These are phyloP conservation scores for Pyrenula aspistea DNA, from an alignment of 495 filamentous ascomycete genomes.

Conservation along the genomic window DNA sequence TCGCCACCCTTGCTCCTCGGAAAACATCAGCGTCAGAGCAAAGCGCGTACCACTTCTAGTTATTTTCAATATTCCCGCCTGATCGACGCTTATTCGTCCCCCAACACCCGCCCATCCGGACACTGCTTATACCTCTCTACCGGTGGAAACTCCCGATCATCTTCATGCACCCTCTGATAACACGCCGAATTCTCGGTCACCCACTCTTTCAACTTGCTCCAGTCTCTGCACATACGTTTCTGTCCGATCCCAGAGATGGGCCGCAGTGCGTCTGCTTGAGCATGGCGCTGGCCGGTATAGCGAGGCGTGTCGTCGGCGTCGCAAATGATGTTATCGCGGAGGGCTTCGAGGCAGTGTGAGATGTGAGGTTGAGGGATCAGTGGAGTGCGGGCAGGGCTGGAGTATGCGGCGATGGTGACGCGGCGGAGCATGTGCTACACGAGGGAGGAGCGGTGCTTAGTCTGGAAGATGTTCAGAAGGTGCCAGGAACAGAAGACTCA, in stretches of 20 bases:
- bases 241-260: constrained; percentile 6
- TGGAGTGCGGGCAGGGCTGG: too few species aligned
- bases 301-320: constrained; percentile 14
- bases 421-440: not conserved
- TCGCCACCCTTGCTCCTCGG: too few species aligned
- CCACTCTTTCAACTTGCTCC: constrained; percentile 9
- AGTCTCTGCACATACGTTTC: constrained; percentile 8
- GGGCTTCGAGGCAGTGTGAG: constrained; percentile 11
- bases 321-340: constrained; percentile 13
- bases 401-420: too few species aligned
- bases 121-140: not conserved
- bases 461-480: constrained; percentile 1
- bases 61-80: too few species aligned
- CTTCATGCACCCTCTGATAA: not conserved
- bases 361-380: constrained; percentile 7
- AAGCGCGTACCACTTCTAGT: too few species aligned
- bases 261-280: not conserved
- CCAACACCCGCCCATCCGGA: not conserved
- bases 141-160: not conserved
- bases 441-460: constrained; percentile 1
- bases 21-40: too few species aligned
- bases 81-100: too few species aligned
- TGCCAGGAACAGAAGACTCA: not conserved
- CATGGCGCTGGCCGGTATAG: constrained; percentile 1
- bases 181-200: constrained; percentile 10